A percentile compares a stretch with the other conserved stretches of the same genome.
These are phyloP conservation scores for Agrocybe chaxingu DNA, from an alignment of 768 basidiomycete genomes.

Conservation along the genomic window DNA sequence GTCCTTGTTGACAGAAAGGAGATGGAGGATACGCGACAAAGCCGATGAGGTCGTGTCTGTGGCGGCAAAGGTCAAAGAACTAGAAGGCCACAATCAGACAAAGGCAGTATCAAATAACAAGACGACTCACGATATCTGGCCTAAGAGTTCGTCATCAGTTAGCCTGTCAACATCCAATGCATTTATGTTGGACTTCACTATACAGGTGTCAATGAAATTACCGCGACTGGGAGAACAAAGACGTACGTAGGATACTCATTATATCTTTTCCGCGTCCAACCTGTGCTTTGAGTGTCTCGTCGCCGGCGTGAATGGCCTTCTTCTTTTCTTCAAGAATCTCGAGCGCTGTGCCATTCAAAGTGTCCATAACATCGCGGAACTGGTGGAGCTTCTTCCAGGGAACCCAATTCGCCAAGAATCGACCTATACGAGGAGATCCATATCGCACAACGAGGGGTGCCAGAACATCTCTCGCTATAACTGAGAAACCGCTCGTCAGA, in stretches of 20 bases:
- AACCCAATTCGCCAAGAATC: conserved; percentile 28
- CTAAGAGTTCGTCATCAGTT: conserved; percentile 29
- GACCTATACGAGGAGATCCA: conserved; percentile 27
- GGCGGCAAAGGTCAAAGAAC: conserved; percentile 33
- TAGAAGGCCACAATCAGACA: neutral
- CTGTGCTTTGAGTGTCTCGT: conserved; percentile 27
- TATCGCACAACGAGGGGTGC: conserved; percentile 17
- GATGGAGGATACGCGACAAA: conserved; percentile 31
- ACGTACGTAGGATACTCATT: conserved; percentile 38
- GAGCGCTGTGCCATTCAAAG: conserved; percentile 31
- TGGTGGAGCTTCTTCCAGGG: conserved; percentile 27
- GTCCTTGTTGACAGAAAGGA: conserved; percentile 27
- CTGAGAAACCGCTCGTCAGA: conserved; percentile 1
- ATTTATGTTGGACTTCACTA: conserved; percentile 33
- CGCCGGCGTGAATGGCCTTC: conserved; percentile 28
- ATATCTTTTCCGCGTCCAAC: conserved; percentile 42
- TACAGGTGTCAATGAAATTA: neutral
- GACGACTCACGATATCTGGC: conserved; percentile 23
- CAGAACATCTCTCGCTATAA: conserved; percentile 2
- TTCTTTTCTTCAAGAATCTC: conserved; percentile 36
- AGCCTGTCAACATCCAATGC: conserved; percentile 29
- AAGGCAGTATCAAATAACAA: neutral
- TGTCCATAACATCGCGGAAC: conserved; percentile 28
- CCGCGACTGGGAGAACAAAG: neutral
- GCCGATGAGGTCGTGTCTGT: conserved; percentile 43